phyloP scores from a whole-genome alignment of 1,139 yeast species.

The Suhomyces bokatorum region DNA sequence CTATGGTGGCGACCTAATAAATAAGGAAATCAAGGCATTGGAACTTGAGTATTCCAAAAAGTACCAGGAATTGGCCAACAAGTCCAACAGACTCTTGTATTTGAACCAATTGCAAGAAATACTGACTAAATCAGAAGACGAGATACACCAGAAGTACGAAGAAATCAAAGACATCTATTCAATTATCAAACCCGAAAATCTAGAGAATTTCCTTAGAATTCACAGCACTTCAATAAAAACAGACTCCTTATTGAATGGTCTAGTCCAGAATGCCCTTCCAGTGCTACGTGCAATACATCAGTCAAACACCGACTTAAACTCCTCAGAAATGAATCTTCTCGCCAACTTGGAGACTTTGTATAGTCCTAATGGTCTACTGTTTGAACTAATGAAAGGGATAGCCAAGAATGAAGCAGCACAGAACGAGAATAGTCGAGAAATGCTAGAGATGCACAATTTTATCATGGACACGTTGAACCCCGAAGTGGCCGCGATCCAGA shows the following conservation, averaged over 20 bases:
- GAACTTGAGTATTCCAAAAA: constrained; percentile 26
- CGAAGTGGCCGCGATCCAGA: constrained; percentile 15
- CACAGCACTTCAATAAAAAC: constrained; percentile 30
- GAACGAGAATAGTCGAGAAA: constrained; percentile 10
- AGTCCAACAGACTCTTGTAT: constrained; percentile 33
- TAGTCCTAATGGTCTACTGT: constrained; percentile 12
- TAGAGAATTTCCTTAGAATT: constrained; percentile 21
- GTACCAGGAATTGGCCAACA: constrained; percentile 24
- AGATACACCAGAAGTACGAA: constrained; percentile 16
- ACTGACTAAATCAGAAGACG: constrained; percentile 14
- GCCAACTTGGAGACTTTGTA: constrained; percentile 26
- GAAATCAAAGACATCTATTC: constrained; percentile 14
- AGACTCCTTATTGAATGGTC: constrained; percentile 25
- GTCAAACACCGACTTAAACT: constrained; percentile 27
- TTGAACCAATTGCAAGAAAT: constrained; percentile 26
- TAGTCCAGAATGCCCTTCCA: constrained; percentile 31
- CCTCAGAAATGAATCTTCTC: constrained; percentile 31
- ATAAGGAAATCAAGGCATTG: constrained; percentile 13
- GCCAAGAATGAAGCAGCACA: constrained; percentile 13
- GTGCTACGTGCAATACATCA: constrained; percentile 37
- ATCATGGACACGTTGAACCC: constrained; percentile 13
- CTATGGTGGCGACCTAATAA: neutral
- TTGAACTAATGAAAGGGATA: constrained; percentile 19
- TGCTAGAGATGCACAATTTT: constrained; percentile 16
- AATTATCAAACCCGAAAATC: constrained; percentile 21